Base-by-base conservation (phyloP, 176 grass and related monocot species). In the Dactylis glomerata region DNA sequence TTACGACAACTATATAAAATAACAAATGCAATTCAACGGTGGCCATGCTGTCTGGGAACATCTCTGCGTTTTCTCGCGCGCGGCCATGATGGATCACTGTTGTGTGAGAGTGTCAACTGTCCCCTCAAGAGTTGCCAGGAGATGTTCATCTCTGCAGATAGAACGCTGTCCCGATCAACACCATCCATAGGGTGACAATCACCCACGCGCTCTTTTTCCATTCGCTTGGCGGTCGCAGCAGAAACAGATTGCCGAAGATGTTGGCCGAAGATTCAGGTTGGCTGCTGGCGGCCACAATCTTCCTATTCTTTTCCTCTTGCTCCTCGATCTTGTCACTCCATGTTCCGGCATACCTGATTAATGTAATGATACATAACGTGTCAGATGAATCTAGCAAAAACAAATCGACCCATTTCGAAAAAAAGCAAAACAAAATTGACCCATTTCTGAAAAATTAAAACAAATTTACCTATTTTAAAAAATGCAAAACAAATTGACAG, bases 311-410 rank as follows among this genome's bases (percentile, higher is more conserved):
- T 41, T 85, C 86, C 56, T 96, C 93, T 31, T 84, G 93, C 8
- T 99, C 90, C 57, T 89, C 93, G 78, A 87, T 83, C 83, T 99
- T 99, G 81, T 96, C 96, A 3, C 93, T 96, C 93, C 96, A 99
- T 47, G 91, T 94, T 59, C 86, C 96, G 1, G 96, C 96, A 20
- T 99, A 99, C 89, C 96, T 99, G 73, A 68, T 86, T 67, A 8
- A 45, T 26, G 88, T 17, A 7, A 73, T 69, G 70, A 20, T 4
- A 81, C 2, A n/a, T 1, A 16, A 1, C 31, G 40, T 28, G 20
- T 52, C 50, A 26, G 10, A 38, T 22, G 6, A 30, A 49, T 10
- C 51, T n/a, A 52, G 36, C 8, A 20, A n/a, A n/a, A n/a, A n/a
- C n/a, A n/a, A n/a, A n/a, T n/a, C n/a, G n/a, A n/a, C n/a, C n/a